Conservation (phyloP, 1,284 basidiomycete genomes). For the Marasmius fiardii region DNA sequence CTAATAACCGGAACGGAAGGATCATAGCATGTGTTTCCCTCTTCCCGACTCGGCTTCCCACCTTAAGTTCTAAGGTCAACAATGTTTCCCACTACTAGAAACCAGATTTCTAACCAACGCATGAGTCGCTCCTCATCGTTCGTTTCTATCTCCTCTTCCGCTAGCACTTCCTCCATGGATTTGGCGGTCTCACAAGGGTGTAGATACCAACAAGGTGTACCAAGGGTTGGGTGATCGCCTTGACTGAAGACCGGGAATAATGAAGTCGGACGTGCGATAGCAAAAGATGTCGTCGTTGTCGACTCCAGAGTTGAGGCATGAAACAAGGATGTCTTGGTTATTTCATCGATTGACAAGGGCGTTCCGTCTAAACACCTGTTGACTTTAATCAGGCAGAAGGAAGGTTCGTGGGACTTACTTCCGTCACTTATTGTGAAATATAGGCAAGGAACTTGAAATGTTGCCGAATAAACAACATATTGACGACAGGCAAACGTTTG, state of each 20-base stretch:
- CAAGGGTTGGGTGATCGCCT: constrained; percentile 76
- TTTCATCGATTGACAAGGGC: constrained; percentile 51
- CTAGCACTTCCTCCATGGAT: constrained; percentile 64
- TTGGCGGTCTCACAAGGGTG: constrained; percentile 76
- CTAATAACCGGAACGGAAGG: neutral
- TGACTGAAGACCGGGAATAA: constrained; percentile 76
- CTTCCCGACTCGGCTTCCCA: no score
- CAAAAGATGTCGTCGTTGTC: constrained; percentile 47
- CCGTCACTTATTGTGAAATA: constrained; percentile 69
- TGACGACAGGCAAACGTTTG: constrained; percentile 45
- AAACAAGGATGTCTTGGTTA: constrained; percentile 59
- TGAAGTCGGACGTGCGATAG: constrained; percentile 44
- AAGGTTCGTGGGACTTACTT: constrained; percentile 43
- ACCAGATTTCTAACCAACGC: constrained; percentile 70
- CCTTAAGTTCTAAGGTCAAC: constrained; percentile 42
- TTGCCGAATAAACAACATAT: constrained; percentile 67
- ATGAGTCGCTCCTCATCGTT: constrained; percentile 28
- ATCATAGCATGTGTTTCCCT: no score
- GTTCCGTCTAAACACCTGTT: constrained; percentile 50
- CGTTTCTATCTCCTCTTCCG: constrained; percentile 32
- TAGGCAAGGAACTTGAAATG: constrained; percentile 75
- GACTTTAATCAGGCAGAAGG: constrained; percentile 4
- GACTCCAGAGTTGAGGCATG: constrained; percentile 41
- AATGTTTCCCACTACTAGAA: constrained; percentile 63
- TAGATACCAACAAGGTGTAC: constrained; percentile 74